Conservation (phyloP, 2,329 filamentous ascomycete genomes). For the Penicillium sp. region DNA sequence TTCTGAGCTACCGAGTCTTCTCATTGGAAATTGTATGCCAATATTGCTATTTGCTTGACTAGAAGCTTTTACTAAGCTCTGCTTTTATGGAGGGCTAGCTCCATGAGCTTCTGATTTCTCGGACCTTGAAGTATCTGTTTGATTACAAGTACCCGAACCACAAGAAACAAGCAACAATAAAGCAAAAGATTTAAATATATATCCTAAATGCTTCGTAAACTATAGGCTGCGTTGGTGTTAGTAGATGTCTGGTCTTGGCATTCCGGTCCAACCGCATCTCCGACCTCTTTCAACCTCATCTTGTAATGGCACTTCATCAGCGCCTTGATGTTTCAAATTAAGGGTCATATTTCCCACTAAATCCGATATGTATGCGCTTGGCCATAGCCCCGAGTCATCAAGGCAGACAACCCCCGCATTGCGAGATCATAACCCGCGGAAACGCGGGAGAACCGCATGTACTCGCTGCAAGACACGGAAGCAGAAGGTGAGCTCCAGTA, state of each 20-base stretch:
- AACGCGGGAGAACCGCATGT: slow-evolving; percentile 48
- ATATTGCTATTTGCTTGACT: background rate
- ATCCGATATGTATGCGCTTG: slow-evolving; percentile 16
- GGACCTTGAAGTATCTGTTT: background rate
- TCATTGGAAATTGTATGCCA: background rate
- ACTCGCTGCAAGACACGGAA: slow-evolving; percentile 50
- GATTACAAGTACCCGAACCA: background rate
- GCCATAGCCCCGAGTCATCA: slow-evolving; percentile 21
- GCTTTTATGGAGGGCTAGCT: background rate
- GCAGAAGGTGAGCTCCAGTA: slow-evolving; percentile 39
- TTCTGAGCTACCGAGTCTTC: background rate
- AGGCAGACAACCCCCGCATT: slow-evolving; percentile 28
- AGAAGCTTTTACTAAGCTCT: background rate
- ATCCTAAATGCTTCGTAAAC: background rate
- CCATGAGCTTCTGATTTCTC: background rate
- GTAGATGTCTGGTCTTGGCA: slow-evolving; percentile 8
- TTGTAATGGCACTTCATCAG: background rate
- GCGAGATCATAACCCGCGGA: slow-evolving; percentile 44
- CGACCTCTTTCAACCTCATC: background rate
- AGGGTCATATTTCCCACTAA: background rate
- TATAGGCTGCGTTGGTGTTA: background rate
- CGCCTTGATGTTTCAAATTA: background rate
- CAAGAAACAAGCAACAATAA: background rate
- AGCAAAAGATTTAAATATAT: background rate
- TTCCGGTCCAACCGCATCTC: slow-evolving; percentile 5